Evolutionary conservation across 768 basidiomycete genomes (phyloP), one percentile per base, ranked within the genome.

Genomic region (Lactarius sp.): DNA sequence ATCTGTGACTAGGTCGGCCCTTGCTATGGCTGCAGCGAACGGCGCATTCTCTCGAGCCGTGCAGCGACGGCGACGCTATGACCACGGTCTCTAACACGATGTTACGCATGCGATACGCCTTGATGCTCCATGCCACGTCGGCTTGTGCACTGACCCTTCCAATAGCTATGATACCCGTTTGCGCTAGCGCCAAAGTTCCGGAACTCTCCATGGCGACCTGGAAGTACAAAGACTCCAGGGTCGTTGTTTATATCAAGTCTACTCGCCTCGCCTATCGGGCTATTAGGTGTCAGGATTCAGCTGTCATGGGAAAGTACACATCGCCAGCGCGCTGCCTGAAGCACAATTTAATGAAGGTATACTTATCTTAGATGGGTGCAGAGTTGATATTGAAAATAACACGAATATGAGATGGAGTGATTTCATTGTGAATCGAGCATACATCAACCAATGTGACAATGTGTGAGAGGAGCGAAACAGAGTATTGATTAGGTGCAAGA

Each of bases 381-480:
- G 16, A 47, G 12, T 9, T 8, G 39, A 41, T 7, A 13, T 44
- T 36, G 53, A 18, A 13, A 36, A 31, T 14, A 4, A 13, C 8
- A 36, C 56, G 42, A 44, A 52, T 62, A 52, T 41, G 51, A 27
- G 9, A 53, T 42, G n/a, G 18, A n/a, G 6, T 51, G 39, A 51
- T 44, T 56, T 49, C 8, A 47, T 51, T 41, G 18, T 61, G 31
- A 62, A 34, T 41, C 22, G 16, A 20, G 6, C 42, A 60, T 36
- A 54, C 10, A 33, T 27, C 55, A 41, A 46, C 22, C 33, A 44
- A 59, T 55, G 53, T 51, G 41, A 60, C 53, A 47, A 47, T 52
- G 53, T 20, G 59, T 60, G 34, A 36, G 41, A 46, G n/a, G 60
- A 52, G 56, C 39, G 7, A 37, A 51, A 36, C 10, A 10, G 14